Evolutionary conservation across 164 flowering plant species (phyloP), one percentile per base, ranked within the genome.

Genomic region (Dillenia turbinata): DNA sequence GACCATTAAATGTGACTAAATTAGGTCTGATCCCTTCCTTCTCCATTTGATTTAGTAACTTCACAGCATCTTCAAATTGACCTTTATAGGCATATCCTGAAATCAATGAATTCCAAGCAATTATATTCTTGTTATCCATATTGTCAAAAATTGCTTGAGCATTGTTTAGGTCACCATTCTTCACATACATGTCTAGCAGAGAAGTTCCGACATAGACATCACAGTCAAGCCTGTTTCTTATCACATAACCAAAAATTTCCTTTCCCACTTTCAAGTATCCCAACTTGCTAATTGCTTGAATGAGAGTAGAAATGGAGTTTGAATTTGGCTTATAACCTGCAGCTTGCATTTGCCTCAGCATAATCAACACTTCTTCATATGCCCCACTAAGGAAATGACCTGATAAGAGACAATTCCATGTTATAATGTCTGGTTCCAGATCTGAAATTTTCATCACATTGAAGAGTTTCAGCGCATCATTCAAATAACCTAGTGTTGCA

Each of bases 161-260:
- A 45, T 60, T 45, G 9, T 10, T 47, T 64, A 88, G 58, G 59
- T 75, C 60, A 57, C 71, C 67, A 22, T 65, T 77, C 76, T 88
- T 86, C 44, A 84, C 73, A 47, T 88, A 85, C 95, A 88, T 84
- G 60, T 84, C 91, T 44, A 88, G 43, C 61, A 88, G 55, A 57
- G 86, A 81, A 52, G 90, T 79, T 50, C 68, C 81, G 1, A 82
- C 81, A 72, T 78, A 79, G 4, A 74, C 69, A 62, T 88, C 88
- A 62, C 56, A 63, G 54, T 76, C 75, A 49, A 84, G 73, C 26
- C 77, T 77, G 61, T 83, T 77, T 63, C 89, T 78, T 56, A 76
- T 53, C 19, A 75, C 77, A 71, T 71, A 83, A 47, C 83, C 74
- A 71, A 84, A 89, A 44, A 78, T 74, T 69, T 81, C 86, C 70